phyloP scores from a whole-genome alignment of 1,139 yeast species.

The Zygosaccharomyces sapae region DNA sequence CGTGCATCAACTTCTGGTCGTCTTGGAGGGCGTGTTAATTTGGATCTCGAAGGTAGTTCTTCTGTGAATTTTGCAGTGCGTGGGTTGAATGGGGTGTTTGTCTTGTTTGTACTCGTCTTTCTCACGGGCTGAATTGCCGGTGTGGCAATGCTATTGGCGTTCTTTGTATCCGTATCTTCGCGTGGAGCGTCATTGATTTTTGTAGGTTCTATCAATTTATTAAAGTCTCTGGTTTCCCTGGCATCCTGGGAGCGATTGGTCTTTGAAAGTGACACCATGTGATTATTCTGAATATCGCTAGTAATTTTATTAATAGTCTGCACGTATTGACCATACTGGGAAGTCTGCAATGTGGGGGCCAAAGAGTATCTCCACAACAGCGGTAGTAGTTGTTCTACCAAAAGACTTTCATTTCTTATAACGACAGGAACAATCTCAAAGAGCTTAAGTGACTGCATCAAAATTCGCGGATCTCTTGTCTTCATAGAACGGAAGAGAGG shows the following conservation, averaged over 20 bases:
- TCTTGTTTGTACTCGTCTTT: constrained; percentile 8
- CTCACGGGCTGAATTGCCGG: constrained; percentile 31
- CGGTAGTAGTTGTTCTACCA: constrained; percentile 49
- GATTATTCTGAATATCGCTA: constrained; percentile 38
- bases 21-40: constrained; percentile 12
- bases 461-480: constrained; percentile 69
- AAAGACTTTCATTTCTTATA: constrained; percentile 37
- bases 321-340: constrained; percentile 41
- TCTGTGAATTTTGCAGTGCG: constrained; percentile 8
- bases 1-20: constrained; percentile 1
- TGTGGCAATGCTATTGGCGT: constrained; percentile 20
- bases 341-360: constrained; percentile 42
- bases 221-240: constrained; percentile 22
- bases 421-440: constrained; percentile 45
- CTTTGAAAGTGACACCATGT: constrained; percentile 31
- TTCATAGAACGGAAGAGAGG: constrained; percentile 73
- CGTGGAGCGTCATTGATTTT: constrained; percentile 9
- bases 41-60: constrained; percentile 5
- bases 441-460: constrained; percentile 51
- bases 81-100: constrained; percentile 1
- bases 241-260: constrained; percentile 21
- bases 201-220: constrained; percentile 26
- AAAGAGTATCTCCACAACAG: constrained; percentile 46
- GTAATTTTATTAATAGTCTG: constrained; percentile 39
- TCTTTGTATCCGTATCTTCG: constrained; percentile 24